phyloP scores from a whole-genome alignment of 306 rosid genomes.

The Ormosia semicastrata region DNA sequence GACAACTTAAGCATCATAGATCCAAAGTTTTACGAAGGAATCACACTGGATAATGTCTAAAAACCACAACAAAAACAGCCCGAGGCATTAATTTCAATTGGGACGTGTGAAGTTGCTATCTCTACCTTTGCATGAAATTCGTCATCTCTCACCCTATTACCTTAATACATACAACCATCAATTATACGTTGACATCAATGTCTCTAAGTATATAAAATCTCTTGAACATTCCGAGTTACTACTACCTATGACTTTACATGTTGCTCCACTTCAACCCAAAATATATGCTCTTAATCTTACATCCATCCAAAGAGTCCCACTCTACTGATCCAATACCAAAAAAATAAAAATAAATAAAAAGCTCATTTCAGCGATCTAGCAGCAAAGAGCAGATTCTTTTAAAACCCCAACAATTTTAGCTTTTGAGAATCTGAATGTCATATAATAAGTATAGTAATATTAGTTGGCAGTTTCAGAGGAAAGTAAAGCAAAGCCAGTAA shows the following conservation, averaged over 20 bases:
- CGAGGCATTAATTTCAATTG: neutral
- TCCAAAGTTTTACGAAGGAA: neutral
- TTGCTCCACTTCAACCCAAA: neutral
- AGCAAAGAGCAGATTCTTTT: neutral
- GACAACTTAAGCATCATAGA: neutral
- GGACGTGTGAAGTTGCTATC: neutral
- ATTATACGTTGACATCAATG: neutral
- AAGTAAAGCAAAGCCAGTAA: neutral
- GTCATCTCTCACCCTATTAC: neutral
- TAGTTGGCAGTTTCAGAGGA: neutral
- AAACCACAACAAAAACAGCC: neutral
- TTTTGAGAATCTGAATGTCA: neutral
- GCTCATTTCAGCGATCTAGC: neutral
- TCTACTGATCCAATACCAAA: neutral
- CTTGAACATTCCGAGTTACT: neutral
- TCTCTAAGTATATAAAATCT: neutral
- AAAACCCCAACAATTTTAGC: neutral
- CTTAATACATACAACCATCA: neutral
- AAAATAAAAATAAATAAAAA: neutral
- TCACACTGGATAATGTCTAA: neutral
- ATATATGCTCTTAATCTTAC: neutral
- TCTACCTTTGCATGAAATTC: neutral
- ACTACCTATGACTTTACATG: neutral
- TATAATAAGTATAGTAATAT: neutral
- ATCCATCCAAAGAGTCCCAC: neutral